These are phyloP conservation scores for Leishmania tarentolae DNA, from an alignment of 208 protist genomes.

Conservation along the genomic window DNA sequence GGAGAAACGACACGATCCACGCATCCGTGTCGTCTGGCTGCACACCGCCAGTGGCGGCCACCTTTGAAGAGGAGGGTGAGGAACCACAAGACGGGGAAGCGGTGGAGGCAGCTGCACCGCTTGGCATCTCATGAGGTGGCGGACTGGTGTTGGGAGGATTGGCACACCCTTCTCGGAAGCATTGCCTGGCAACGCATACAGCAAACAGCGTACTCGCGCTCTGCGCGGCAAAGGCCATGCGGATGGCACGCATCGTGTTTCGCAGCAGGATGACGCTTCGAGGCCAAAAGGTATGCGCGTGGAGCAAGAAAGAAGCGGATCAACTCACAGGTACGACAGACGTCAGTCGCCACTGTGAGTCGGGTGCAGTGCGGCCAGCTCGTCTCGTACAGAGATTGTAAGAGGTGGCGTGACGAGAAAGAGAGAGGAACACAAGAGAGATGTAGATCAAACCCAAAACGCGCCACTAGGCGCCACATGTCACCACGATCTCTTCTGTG, in stretches of 20 bases:
- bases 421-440: conserved; percentile 1
- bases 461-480: background rate
- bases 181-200: background rate
- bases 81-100: background rate
- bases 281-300: background rate
- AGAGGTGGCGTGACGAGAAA: background rate
- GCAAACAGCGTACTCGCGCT: background rate
- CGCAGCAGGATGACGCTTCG: background rate
- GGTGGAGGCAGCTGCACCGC: background rate
- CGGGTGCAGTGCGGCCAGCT: background rate
- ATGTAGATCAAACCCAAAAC: background rate
- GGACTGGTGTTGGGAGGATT: background rate
- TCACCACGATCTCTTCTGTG: background rate
- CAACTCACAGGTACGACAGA: background rate
- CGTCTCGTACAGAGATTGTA: background rate
- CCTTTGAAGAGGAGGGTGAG: background rate
- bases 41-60: background rate
- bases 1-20: conserved; percentile 47
- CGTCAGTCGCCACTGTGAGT: background rate
- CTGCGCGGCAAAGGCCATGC: background rate
- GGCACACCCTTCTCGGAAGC: background rate
- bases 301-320: background rate
- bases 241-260: background rate
- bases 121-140: background rate
- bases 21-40: conserved; percentile 34